Evolutionary conservation across 139 green algal genomes (phyloP), one percentile per base, ranked within the genome.

Genomic region (Microglena sp.): DNA sequence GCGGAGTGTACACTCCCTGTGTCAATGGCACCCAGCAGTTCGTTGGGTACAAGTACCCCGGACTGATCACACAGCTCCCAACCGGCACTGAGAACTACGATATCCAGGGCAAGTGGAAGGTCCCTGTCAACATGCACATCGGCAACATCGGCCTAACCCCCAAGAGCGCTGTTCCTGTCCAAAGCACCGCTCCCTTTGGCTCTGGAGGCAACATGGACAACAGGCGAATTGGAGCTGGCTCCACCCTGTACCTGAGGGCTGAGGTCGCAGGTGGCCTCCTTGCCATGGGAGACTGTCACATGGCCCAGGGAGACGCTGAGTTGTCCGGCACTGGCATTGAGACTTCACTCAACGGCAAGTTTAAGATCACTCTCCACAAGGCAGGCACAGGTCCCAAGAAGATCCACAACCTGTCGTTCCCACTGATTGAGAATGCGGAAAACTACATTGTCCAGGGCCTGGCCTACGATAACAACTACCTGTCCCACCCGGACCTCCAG

Each of bases 301-400:
- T 28, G 15, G 7, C 53, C 21, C 53, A 89, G 68, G 82, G 82
- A 32, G 82, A 89, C 60, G 68, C 36, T 22, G 82, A 88, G 55
- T 58, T 69, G 55, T 74, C 82, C 55, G 82, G 82, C 29, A 89
- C 82, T n/a, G 82, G 61, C 40, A 80, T 89, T 44, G 82, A 89
- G 67, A 87, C 82, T 30, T 76, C 59, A 43, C 77, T 89, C 35
- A 89, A 81, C 2, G 82, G 72, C 22, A 62, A 75, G 28, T 80
- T 87, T 60, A 82, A 80, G 55, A 55, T 89, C 33, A 89, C 82
- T 1, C 57, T 89, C 57, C 78, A 77, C 72, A 89, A 89, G 68
- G 18, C n/a, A 29, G 30, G 29, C 26, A 45, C 33, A 3, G 50
- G 32, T n/a, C 27, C 56, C 56, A 40, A 24, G 28, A 33, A 44